A percentile compares a stretch with the other conserved stretches of the same genome.
These are phyloP conservation scores for Saccharomycopsis sp. DNA, from an alignment of 805 yeast genomes.

Conservation along the genomic window DNA sequence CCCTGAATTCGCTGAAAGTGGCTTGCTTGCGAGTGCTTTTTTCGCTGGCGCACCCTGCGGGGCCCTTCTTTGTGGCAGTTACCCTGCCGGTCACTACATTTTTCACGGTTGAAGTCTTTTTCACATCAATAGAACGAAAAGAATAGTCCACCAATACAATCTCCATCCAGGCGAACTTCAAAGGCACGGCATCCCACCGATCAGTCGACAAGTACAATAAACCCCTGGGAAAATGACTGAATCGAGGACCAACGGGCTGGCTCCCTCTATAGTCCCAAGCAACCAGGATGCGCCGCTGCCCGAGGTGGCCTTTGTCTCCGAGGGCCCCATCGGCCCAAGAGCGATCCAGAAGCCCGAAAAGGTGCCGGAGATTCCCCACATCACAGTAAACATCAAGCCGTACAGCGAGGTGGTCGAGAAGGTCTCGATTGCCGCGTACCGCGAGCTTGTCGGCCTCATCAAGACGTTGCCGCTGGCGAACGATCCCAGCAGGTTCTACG, in stretches of 20 bases:
- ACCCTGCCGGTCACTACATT: too few species aligned
- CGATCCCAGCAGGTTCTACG: slow-evolving; percentile 16
- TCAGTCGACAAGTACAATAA: neutral
- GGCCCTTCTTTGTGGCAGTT: too few species aligned
- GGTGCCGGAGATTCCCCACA: slow-evolving; percentile 13
- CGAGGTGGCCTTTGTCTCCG: neutral
- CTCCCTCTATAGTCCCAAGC: neutral
- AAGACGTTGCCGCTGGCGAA: slow-evolving; percentile 14
- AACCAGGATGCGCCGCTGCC: neutral
- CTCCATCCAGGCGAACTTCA: too few species aligned
- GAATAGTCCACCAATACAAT: too few species aligned
- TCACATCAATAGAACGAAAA: too few species aligned
- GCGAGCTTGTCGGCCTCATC: slow-evolving; percentile 12
- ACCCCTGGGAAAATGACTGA: neutral
- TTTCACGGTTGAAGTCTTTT: too few species aligned
- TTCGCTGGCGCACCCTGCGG: too few species aligned
- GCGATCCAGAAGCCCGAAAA: neutral
- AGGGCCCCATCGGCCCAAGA: neutral
- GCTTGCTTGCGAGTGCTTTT: too few species aligned
- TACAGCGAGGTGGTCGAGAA: slow-evolving; percentile 15
- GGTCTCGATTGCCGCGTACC: slow-evolving; percentile 12
- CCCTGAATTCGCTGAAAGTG: too few species aligned
- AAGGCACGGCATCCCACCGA: neutral
- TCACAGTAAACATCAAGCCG: slow-evolving; percentile 18
- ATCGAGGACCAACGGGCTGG: neutral